Conservation (phyloP, 2,329 filamentous ascomycete genomes). For the Fusarium ambrosium region DNA sequence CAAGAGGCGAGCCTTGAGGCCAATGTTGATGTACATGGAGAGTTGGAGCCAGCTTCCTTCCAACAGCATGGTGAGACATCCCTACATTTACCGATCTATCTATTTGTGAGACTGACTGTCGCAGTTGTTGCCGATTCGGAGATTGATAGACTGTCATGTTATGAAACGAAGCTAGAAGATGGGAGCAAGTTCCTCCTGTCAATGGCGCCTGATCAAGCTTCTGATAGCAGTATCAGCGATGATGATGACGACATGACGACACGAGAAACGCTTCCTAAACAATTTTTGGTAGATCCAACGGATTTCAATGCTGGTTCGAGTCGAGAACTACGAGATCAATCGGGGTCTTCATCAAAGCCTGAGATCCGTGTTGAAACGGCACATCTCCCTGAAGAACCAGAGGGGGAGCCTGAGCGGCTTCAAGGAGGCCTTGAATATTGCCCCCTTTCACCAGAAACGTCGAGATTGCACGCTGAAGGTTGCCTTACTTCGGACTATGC, state of each 20-base stretch:
- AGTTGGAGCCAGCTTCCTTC: too few relatives aligned
- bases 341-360: neutral
- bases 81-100: neutral
- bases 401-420: neutral
- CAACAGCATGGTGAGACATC: neutral
- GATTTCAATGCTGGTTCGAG: neutral
- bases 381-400: neutral
- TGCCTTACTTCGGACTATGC: conserved; percentile 18
- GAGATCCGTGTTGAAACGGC: neutral
- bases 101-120: neutral
- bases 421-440: neutral
- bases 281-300: neutral
- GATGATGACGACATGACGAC: neutral
- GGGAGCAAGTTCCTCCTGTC: neutral
- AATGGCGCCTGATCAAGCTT: neutral
- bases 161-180: neutral
- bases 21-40: neutral
- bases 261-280: neutral
- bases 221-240: neutral
- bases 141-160: neutral
- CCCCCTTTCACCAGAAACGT: conserved; percentile 15
- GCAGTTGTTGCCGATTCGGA: neutral
- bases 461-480: conserved; percentile 8
- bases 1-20: neutral
- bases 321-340: neutral